These are phyloP conservation scores for Fraxinus sp. DNA, from an alignment of 305 asterid genomes.

Conservation along the genomic window DNA sequence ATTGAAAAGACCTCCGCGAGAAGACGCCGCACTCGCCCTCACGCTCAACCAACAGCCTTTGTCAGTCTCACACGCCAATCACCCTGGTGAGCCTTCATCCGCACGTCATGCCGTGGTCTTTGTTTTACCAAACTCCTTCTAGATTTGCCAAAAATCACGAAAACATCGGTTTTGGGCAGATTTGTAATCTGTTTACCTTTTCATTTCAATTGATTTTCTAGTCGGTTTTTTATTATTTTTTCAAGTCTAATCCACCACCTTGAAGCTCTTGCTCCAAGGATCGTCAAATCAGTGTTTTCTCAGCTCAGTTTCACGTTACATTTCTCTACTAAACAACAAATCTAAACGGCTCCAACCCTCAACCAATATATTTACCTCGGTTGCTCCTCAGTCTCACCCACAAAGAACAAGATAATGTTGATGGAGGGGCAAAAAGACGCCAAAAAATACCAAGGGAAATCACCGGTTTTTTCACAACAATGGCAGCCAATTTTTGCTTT, in stretches of 20 bases:
- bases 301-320: neutral
- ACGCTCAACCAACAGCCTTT: too few species aligned
- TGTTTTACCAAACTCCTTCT: neutral
- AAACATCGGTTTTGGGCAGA: neutral
- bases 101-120: neutral
- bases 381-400: neutral
- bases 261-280: neutral
- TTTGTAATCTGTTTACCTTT: neutral
- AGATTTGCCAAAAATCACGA: neutral
- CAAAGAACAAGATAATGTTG: neutral
- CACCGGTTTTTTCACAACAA: neutral
- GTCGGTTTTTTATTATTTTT: neutral
- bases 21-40: too few species aligned
- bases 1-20: too few species aligned
- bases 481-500: neutral
- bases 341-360: neutral
- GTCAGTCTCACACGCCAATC: too few species aligned
- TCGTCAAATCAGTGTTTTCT: neutral
- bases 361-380: neutral
- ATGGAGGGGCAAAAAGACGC: neutral
- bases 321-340: neutral
- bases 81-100: neutral
- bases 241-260: neutral
- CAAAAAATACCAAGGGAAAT: neutral
- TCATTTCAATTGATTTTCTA: neutral